Evolutionary conservation across 2,329 filamentous ascomycete species (phyloP).

Genomic region (Claviceps sp.): DNA sequence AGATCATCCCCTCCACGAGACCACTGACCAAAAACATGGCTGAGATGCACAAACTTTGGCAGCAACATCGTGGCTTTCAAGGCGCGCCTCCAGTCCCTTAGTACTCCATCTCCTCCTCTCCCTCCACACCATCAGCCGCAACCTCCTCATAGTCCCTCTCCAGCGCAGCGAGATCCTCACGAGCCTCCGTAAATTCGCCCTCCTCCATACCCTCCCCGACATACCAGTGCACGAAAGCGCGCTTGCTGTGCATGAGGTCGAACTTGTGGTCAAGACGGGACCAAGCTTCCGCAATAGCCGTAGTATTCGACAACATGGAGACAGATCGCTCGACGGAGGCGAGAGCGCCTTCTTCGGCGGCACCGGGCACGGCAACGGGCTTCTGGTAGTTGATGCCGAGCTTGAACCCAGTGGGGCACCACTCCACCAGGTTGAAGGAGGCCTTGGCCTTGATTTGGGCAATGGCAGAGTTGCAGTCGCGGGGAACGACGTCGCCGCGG

Average conservation of each 20-base stretch:
- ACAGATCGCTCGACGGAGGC: slow-evolving; percentile 50
- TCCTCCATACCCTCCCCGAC: slow-evolving; percentile 90
- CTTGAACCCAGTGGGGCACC: slow-evolving; percentile 67
- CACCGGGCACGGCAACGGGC: slow-evolving; percentile 43
- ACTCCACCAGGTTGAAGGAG: slow-evolving; percentile 62
- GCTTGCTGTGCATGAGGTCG: slow-evolving; percentile 68
- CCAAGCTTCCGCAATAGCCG: slow-evolving; percentile 61
- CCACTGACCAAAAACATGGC: too few relatives aligned
- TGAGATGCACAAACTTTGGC: not conserved
- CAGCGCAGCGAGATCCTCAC: slow-evolving; percentile 72
- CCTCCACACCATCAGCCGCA: slow-evolving; percentile 55
- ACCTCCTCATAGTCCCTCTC: slow-evolving; percentile 85
- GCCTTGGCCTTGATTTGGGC: slow-evolving; percentile 56
- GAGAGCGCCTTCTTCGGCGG: slow-evolving; percentile 42
- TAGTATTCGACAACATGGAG: slow-evolving; percentile 64
- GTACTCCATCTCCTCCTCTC: slow-evolving; percentile 62
- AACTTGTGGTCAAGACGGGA: slow-evolving; percentile 62
- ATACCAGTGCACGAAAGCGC: slow-evolving; percentile 66
- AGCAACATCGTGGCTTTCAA: not conserved
- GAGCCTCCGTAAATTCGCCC: slow-evolving; percentile 77
- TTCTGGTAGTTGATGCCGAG: slow-evolving; percentile 64
- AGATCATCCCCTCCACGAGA: too few relatives aligned
- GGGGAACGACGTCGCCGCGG: slow-evolving; percentile 57
- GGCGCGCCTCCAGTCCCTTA: slow-evolving; percentile 28
- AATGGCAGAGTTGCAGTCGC: slow-evolving; percentile 55